A percentile compares a stretch with the other conserved stretches of the same genome.
Conservation (phyloP, 768 basidiomycete species). For the Termitomyces sp. region DNA sequence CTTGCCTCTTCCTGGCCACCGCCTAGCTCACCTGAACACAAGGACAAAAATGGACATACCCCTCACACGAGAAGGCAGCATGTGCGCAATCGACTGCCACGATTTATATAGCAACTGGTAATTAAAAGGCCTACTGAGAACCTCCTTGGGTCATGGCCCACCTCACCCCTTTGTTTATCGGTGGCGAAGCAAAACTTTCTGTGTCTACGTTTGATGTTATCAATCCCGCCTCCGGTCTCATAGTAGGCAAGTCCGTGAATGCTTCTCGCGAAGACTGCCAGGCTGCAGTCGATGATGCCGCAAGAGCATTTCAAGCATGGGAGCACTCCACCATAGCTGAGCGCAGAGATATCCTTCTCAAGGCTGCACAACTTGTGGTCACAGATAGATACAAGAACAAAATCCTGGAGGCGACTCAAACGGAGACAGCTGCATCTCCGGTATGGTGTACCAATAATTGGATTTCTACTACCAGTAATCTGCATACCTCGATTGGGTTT, state of each 20-base stretch:
- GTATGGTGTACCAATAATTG: conserved; percentile 24
- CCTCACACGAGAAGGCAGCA: background rate
- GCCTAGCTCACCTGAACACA: background rate
- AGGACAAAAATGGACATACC: background rate
- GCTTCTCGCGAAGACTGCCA: conserved; percentile 39
- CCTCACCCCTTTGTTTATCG: conserved; percentile 33
- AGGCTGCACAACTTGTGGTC: conserved; percentile 40
- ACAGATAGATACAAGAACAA: conserved; percentile 34
- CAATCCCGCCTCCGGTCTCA: conserved; percentile 33
- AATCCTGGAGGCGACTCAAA: conserved; percentile 23
- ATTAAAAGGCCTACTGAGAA: background rate
- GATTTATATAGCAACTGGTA: background rate
- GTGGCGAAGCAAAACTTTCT: conserved; percentile 31
- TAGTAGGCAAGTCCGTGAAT: conserved; percentile 40
- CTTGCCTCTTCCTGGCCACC: background rate
- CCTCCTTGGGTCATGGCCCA: conserved; percentile 14
- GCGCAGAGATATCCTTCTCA: conserved; percentile 40
- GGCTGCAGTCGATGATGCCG: conserved; percentile 39
- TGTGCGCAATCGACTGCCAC: background rate
- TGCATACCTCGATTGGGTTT: conserved; percentile 29
- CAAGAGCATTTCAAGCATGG: conserved; percentile 43
- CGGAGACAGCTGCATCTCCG: conserved; percentile 34
- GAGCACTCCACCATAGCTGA: conserved; percentile 28
- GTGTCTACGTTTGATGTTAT: conserved; percentile 38
- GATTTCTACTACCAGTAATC: conserved; percentile 10